Evolutionary conservation across 805 yeast species (phyloP), one percentile per base, ranked within the genome.

Genomic region (Suhomyces xylopsoci): DNA sequence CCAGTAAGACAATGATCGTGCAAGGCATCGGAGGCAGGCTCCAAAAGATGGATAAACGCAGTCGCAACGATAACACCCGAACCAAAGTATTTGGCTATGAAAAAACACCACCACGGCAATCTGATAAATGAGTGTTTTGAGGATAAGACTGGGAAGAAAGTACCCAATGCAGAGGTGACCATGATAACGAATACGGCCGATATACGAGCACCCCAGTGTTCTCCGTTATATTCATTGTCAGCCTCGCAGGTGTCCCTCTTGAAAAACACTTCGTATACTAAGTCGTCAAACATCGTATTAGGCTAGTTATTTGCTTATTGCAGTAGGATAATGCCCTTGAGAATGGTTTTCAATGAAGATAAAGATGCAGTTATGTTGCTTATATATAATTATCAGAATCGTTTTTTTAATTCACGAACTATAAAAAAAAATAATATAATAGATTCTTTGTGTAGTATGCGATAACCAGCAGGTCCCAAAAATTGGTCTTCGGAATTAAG

Each of bases 11-110:
- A 88, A 8, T 71, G 79, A 46, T 80, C 62, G 1, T 76, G 62
- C 45, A 88, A 71, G 2, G 81, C 76, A 8, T 84, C 87, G 53
- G 76, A 67, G 3, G 94, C 93, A 0, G 90, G 93, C 55, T 81
- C 77, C 53, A 88, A 68, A 54, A 88, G 71, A 70, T 88, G 96
- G 28, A 88, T 83, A 60, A 88, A 87, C 0, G 92, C 89, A 1
- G 96, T 88, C 12, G 93, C 88, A 10, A 88, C 78, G 62, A 88
- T 88, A 47, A 88, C 93, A 51, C 96, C 96, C 3, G 92, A 85
- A 55, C 96, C 96, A 64, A 88, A 88, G 68, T 79, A 87, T 62
- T 86, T 87, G 48, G 88, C 84, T 47, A 83, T 65, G 63, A 85
- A 84, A 68, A 85, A 86, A 57, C 83, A 78, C 81, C 82, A 78